Base-by-base conservation (phyloP, 2,329 filamentous ascomycete species). In the Chaetothyriales sp. region DNA sequence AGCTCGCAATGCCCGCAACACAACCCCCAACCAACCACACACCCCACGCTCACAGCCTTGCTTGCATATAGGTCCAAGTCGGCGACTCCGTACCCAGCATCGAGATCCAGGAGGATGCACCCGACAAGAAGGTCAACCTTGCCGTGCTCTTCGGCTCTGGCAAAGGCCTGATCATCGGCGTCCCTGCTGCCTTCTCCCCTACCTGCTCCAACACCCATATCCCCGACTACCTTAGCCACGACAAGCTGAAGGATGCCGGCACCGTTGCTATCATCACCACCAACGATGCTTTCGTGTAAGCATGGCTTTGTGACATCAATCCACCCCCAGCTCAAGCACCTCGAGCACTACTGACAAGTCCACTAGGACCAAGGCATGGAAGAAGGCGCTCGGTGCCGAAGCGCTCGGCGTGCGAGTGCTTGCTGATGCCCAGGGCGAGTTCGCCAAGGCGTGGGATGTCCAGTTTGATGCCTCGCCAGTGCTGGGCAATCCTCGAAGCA, bases 231-330 rank as follows among this genome's bases (percentile, higher is more conserved):
- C 51, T 95, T 68, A 82, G 81, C 64, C 85, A 87, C 65, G 57
- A 59, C 40, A 81, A 83, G 66, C 76, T 94, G 61, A 86, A 86
- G 71, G 75, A 83, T 55, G 87, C 86, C 28, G 89, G 89, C 47
- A 76, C 85, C 63, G 86, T 95, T 46, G 94, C 94, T 64, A 87
- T 97, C 43, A 81, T 97, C 52, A 82, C 86, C 15, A 89, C 95
- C 65, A 97, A 97, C 66, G 90, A 97, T 67, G 80, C 89, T 18
- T 95, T 95, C 67, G 89, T 95, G 86, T 94, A 75, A 70, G 85
- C 71, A 46, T 44, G 46, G 33, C 29, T 6, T 25, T 20, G 13
- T 20, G 13, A 20, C 50, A 46, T 47, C 18, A 29, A 13, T 25
- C 45, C 43, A 8, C 37, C n/a, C 28, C 44, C 10, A 6, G 9